These are phyloP conservation scores for Suillus discolor DNA, from an alignment of 768 basidiomycete species.

Conservation along the genomic window DNA sequence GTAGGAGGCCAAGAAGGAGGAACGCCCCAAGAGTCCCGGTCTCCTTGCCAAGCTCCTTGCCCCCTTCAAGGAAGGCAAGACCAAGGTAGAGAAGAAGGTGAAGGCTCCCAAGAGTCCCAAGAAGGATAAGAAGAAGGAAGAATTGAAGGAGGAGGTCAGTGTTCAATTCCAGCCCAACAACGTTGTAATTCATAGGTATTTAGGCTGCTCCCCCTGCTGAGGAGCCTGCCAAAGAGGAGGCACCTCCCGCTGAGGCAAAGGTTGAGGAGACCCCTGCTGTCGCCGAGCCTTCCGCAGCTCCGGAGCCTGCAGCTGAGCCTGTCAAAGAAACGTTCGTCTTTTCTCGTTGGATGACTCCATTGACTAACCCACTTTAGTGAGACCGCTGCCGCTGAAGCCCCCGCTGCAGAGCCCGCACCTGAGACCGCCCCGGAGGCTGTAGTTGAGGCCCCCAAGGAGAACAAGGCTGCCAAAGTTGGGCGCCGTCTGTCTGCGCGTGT, in stretches of 20 bases:
- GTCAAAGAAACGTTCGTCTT: conserved; percentile 71
- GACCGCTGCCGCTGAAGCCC: conserved; percentile 35
- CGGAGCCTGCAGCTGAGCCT: conserved; percentile 49
- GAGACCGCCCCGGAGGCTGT: conserved; percentile 36
- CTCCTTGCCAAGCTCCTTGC: conserved; percentile 79
- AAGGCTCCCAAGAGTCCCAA: conserved; percentile 74
- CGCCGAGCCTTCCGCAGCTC: conserved; percentile 30
- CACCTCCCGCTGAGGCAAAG: conserved; percentile 33
- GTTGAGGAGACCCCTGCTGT: conserved; percentile 48
- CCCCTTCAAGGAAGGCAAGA: conserved; percentile 64
- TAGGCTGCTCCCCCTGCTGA: conserved; percentile 33
- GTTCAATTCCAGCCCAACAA: conserved; percentile 7
- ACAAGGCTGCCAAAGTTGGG: conserved; percentile 62
- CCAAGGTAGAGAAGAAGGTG: conserved; percentile 58
- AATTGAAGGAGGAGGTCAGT: conserved; percentile 49
- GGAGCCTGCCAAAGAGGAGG: conserved; percentile 39
- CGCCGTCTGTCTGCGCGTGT: conserved; percentile 88
- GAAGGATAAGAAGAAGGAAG: conserved; percentile 84
- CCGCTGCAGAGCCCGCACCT: conserved; percentile 27
- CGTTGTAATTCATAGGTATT: conserved; percentile 1
- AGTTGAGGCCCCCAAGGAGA: conserved; percentile 48
- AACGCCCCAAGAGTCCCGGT: conserved; percentile 78
- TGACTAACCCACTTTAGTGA: conserved; percentile 38
- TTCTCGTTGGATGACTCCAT: conserved; percentile 5
- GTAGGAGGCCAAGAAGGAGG: conserved; percentile 65